Base-by-base conservation (phyloP, 169 alveolate genomes). In the Plasmodium malariae region DNA sequence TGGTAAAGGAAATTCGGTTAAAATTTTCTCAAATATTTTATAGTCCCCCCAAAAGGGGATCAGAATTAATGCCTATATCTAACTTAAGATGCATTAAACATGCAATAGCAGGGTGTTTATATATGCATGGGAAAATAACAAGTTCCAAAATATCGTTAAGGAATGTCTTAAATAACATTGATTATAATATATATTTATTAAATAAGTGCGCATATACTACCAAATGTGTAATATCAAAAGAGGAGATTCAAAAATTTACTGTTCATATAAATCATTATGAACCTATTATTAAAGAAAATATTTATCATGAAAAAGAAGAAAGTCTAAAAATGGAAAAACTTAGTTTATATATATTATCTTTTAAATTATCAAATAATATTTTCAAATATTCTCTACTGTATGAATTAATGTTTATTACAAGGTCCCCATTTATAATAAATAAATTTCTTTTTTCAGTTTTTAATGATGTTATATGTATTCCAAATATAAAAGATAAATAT, bases 371-470 rank as follows among this genome's bases (percentile, higher is more conserved):
- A 1, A 80, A 70, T 40, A 80, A 59, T 59, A 80, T 80, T 9
- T 37, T 40, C 2, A 80, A 49, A 51, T 80, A 80, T 36, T 24
- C 90, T 49, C 36, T 80, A 65, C 48, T 80, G 11, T 65, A 65
- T 40, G 90, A 80, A 80, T 49, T 80, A 43, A 80, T 80, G 80
- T 65, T 80, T 67, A 80, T 80, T 24, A 80, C 90, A 4, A 80
- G 90, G 19, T 80, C 90, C 1, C 90, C 90, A 51, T 80, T 32
- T 69, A 80, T 80, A 17, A 69, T 80, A 26, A 80, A 80, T 30
- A 80, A 80, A 30, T 80, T 80, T 40, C 67, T 80, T 6, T 49
- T 65, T 48, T 80, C 90, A n/a, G 90, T 80, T 65, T 80, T 80
- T 36, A 80, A 80, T 80, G 90, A 80, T 11, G 70, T 67, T 7